phyloP scores from a whole-genome alignment of 768 basidiomycete genomes.

The Calocera viscosa region DNA sequence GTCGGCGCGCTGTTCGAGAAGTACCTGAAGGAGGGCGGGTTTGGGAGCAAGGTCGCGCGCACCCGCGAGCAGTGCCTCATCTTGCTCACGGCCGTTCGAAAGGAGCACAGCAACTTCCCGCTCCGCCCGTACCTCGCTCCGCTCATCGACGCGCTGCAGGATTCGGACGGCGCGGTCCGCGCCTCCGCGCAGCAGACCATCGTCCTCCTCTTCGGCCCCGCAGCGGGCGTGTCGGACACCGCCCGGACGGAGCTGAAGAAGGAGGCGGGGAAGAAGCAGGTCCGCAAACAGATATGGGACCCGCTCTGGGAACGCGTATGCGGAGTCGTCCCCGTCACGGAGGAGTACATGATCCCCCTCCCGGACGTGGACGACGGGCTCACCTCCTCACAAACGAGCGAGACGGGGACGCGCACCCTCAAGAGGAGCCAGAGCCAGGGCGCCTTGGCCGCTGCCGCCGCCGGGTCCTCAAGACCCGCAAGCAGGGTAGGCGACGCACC shows the following conservation, averaged over 20 bases:
- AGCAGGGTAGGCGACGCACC: background rate
- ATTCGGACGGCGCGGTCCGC: conserved; percentile 80
- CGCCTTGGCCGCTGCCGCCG: background rate
- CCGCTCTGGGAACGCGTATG: conserved; percentile 53
- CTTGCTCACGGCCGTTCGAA: conserved; percentile 60
- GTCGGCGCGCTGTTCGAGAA: conserved; percentile 60
- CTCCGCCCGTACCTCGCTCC: conserved; percentile 65
- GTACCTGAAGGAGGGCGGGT: conserved; percentile 54
- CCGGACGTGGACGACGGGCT: background rate
- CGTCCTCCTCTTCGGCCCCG: conserved; percentile 66
- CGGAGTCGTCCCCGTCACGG: conserved; percentile 11
- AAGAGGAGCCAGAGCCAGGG: background rate
- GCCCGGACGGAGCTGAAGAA: conserved; percentile 91
- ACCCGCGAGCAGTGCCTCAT: conserved; percentile 75
- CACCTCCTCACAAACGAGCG: background rate
- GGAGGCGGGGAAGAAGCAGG: conserved; percentile 70
- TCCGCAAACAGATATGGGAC: conserved; percentile 80
- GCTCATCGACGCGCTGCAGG: conserved; percentile 78
- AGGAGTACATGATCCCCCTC: background rate
- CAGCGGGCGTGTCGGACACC: conserved; percentile 65
- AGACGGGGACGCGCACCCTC: background rate
- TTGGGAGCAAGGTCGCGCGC: conserved; percentile 73
- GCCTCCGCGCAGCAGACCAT: conserved; percentile 70
- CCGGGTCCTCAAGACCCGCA: background rate
- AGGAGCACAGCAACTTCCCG: conserved; percentile 58